Evolutionary conservation across 768 basidiomycete genomes (phyloP).

Genomic region (Plicaturopsis crispa): DNA sequence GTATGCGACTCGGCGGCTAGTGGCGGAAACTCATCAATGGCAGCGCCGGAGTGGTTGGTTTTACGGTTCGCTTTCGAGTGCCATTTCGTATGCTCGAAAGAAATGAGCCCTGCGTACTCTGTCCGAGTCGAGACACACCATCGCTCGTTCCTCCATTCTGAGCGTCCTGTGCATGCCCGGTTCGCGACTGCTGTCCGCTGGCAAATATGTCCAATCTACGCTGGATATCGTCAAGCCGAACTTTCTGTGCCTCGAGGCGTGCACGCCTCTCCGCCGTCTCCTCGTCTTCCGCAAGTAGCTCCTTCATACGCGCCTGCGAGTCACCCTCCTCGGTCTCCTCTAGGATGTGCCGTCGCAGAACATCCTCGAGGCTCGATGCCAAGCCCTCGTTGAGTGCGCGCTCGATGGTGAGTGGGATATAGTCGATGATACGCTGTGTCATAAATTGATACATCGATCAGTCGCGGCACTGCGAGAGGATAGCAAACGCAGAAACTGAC

Average conservation of each 20-base stretch:
- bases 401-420: slow-evolving; percentile 43
- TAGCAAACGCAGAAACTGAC: slow-evolving; percentile 17
- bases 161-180: too few relatives aligned
- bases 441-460: not conserved
- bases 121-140: too few relatives aligned
- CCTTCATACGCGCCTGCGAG: slow-evolving; percentile 12
- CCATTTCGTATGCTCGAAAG: too few relatives aligned
- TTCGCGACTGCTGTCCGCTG: too few relatives aligned
- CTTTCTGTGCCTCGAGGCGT: slow-evolving; percentile 18
- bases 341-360: slow-evolving; percentile 28
- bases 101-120: too few relatives aligned
- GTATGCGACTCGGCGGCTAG: too few relatives aligned
- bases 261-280: slow-evolving; percentile 20
- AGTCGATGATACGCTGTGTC: slow-evolving; percentile 46
- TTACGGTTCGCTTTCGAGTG: too few relatives aligned
- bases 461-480: not conserved
- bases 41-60: too few relatives aligned
- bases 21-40: too few relatives aligned
- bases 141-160: too few relatives aligned
- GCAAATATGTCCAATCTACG: slow-evolving; percentile 17
- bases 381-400: slow-evolving; percentile 34
- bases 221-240: slow-evolving; percentile 26
- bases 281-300: slow-evolving; percentile 34
- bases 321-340: slow-evolving; percentile 12
- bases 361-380: slow-evolving; percentile 23